Evolutionary conservation across 2,329 filamentous ascomycete species (phyloP), one percentile per base, ranked within the genome.

Genomic region (Aspergillus thermomutatus): DNA sequence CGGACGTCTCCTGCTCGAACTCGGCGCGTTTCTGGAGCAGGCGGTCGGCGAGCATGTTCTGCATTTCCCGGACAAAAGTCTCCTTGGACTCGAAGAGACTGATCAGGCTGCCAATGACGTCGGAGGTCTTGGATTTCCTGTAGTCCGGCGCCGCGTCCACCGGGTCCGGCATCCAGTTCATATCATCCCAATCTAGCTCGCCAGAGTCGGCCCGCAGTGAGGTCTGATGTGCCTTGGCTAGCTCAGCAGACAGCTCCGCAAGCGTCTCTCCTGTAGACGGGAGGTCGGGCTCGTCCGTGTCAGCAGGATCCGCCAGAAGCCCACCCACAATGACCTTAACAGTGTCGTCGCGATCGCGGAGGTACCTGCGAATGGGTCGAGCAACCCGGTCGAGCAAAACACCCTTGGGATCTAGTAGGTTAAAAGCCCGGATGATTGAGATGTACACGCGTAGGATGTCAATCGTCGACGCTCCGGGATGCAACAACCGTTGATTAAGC

Each of bases 121-220:
- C 94, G 61, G 92, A 90, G 46, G 87, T 90, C 71, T 90, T 95
- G 10, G 91, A 90, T 57, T 92, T 88, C 68, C 90, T 91, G 77
- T 96, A 97, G 69, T 97, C 91, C 49, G 91, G 89, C 9, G 91
- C 92, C 1, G 94, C 94, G 70, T 99, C 94, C 41, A 95, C 87
- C 0, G 94, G 94, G 66, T 96, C 90, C 1, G 94, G 94, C 37
- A 91, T 81, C 94, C 94, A 99, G 8, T 87, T 84, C 87, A 96
- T 90, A 72, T 99, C 92, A 68, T 91, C 84, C 88, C 90, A 97
- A 72, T 95, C 90, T 17, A 94, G 80, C 52, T 91, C 90, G 55
- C 88, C 86, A 25, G 69, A 67, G n/a, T 82, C 78, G 40, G 79
- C 74, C 57, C 64, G 71, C 50, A 65, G 75, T 63, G 60, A 82